Evolutionary conservation across 208 protist genomes (phyloP).

Genomic region (Acanthamoeba lugdunensis): DNA sequence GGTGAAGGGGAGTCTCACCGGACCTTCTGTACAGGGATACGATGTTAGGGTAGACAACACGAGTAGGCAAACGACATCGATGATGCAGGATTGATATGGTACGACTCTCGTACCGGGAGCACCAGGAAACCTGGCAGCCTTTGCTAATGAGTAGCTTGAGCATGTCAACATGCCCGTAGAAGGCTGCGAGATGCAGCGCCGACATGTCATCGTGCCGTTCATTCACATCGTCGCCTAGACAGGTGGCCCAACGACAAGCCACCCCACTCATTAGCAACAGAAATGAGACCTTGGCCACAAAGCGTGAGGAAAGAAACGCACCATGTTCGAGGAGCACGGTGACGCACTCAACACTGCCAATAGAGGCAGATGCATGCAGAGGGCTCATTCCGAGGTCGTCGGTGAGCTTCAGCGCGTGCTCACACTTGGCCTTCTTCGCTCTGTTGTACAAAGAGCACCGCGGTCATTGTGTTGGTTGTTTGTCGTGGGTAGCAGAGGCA

Average conservation of each 20-base stretch:
- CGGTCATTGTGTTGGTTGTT: not conserved
- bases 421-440: not conserved
- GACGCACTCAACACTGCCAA: slow-evolving; percentile 49
- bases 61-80: not conserved
- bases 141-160: slow-evolving; percentile 31
- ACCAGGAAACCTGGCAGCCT: slow-evolving; percentile 30
- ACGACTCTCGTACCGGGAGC: not conserved
- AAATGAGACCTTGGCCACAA: too few species aligned
- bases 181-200: slow-evolving; percentile 42
- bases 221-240: not conserved
- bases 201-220: slow-evolving; percentile 43
- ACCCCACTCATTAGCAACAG: too few species aligned
- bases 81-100: not conserved
- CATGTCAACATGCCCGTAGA: slow-evolving; percentile 51
- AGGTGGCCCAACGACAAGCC: too few species aligned
- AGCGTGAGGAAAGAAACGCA: not conserved
- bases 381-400: slow-evolving; percentile 31
- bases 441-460: not conserved
- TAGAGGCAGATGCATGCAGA: not conserved
- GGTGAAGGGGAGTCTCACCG: slow-evolving; percentile 58
- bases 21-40: not conserved
- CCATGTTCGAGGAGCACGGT: slow-evolving; percentile 6
- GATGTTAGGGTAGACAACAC: not conserved
- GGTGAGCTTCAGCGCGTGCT: not conserved
- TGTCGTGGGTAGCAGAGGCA: too few species aligned